Evolutionary conservation across 495 filamentous ascomycete genomes (phyloP), one percentile per base, ranked within the genome.

Genomic region (Cercophora scortea): DNA sequence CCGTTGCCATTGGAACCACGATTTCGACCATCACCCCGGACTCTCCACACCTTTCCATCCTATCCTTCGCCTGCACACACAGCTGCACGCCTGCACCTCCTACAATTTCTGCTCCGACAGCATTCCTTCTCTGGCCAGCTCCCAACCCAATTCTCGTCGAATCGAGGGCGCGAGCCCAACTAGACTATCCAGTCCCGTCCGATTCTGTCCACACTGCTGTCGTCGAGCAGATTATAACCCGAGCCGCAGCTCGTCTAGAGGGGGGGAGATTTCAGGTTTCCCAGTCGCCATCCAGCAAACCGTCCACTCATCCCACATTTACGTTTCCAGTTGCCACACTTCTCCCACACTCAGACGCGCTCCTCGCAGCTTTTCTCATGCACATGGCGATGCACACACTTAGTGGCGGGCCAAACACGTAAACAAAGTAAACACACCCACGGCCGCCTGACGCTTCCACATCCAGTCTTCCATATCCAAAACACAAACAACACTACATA

Each of bases 1-100:
- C 49, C 42, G 45, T 47, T 51, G 51, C 51, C 57, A 64, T 60
- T 64, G 62, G 62, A 62, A 64, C 62, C 62, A 64, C 55, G 33
- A 60, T 47, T 41, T 50, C 49, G 46, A 17, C 40, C 40, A 43
- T 54, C 46, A 57, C 56, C 46, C 50, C 53, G 19, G 51, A 55
- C 42, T 44, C 47, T 18, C n/a, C 41, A 8, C 41, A 42, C 8
- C 13, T 42, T 17, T 18, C 39, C 45, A 44, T 42, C 34, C 35
- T 13, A 7, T 41, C 47, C 35, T 34, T 52, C 35, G 50, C 50
- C 50, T 45, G 50, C 58, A 45, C 51, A 45, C 51, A 25, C 25
- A 25, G 25, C 5, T 25, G 25, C 50, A 25, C 59, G 42, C 19
- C 47, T 51, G 59, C 59, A 58, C 52, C 53, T 15, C 56, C 51